Conservation (phyloP, 768 basidiomycete species). For the Galerina sulciceps region DNA sequence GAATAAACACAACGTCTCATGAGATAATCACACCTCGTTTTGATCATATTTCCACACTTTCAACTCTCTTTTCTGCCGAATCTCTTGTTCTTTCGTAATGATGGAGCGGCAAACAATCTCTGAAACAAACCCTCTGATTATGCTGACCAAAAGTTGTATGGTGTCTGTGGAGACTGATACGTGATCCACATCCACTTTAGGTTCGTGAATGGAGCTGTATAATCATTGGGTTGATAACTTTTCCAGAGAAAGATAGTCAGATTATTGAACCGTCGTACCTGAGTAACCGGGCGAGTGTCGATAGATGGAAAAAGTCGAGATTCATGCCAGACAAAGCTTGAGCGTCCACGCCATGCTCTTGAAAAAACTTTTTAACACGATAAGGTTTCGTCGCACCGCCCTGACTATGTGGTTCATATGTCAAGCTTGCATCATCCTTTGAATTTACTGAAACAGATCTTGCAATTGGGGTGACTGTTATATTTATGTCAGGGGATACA, state of each 20-base stretch:
- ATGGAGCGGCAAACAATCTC: conserved; percentile 55
- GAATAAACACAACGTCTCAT: background rate
- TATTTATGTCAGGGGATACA: background rate
- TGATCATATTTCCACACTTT: conserved; percentile 61
- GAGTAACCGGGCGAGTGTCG: conserved; percentile 40
- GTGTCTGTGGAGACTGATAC: conserved; percentile 52
- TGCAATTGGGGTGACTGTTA: background rate
- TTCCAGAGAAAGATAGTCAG: background rate
- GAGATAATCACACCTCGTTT: conserved; percentile 38
- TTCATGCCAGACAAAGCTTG: conserved; percentile 43
- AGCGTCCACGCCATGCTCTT: conserved; percentile 47
- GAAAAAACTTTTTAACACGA: conserved; percentile 43
- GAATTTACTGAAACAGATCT: background rate
- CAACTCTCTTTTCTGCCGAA: conserved; percentile 56
- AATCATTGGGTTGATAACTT: conserved; percentile 6
- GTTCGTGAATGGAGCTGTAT: conserved; percentile 24
- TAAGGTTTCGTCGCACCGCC: conserved; percentile 50
- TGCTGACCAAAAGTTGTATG: conserved; percentile 47
- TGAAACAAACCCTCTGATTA: conserved; percentile 54
- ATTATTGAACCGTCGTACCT: conserved; percentile 31
- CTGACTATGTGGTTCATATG: conserved; percentile 17
- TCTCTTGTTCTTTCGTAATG: conserved; percentile 61
- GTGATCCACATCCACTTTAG: conserved; percentile 24
- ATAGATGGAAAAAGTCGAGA: conserved; percentile 54
- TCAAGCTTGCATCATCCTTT: conserved; percentile 1